Evolutionary conservation across 2,329 filamentous ascomycete species (phyloP).

Genomic region (Epichloe sibirici): DNA sequence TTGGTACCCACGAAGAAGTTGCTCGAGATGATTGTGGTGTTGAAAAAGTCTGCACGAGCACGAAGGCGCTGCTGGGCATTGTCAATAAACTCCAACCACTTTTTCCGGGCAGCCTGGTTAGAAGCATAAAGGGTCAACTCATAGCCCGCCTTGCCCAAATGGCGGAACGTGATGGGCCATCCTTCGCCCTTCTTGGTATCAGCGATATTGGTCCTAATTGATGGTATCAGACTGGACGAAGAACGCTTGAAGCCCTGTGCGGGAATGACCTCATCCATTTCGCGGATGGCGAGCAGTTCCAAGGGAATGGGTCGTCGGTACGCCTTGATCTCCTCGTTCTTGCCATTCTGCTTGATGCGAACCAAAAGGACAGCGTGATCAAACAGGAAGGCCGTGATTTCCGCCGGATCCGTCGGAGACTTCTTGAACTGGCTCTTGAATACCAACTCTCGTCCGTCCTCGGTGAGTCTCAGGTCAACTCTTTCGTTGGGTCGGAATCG

Average conservation of each 20-base stretch:
- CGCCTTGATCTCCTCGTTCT: slow-evolving; percentile 87
- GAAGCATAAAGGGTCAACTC: slow-evolving; percentile 81
- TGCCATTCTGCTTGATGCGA: slow-evolving; percentile 81
- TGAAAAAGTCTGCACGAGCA: slow-evolving; percentile 85
- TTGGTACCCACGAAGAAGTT: slow-evolving; percentile 55
- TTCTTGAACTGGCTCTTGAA: slow-evolving; percentile 95
- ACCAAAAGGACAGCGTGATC: slow-evolving; percentile 92
- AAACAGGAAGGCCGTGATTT: slow-evolving; percentile 91
- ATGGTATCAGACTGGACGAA: slow-evolving; percentile 68
- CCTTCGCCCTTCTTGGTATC: slow-evolving; percentile 57
- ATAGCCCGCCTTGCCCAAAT: slow-evolving; percentile 91
- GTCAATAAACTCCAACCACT: slow-evolving; percentile 95
- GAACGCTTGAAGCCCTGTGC: slow-evolving; percentile 71
- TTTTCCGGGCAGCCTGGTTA: slow-evolving; percentile 76
- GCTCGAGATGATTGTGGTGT: slow-evolving; percentile 48
- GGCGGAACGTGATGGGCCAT: slow-evolving; percentile 90
- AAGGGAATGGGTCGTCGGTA: slow-evolving; percentile 89
- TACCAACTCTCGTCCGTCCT: slow-evolving; percentile 83
- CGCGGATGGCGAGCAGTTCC: slow-evolving; percentile 81
- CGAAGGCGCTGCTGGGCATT: slow-evolving; percentile 77
- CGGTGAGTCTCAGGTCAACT: slow-evolving; percentile 87
- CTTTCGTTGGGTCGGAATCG: slow-evolving; percentile 83
- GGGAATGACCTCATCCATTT: slow-evolving; percentile 94
- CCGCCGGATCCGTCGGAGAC: slow-evolving; percentile 70
- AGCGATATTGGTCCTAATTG: slow-evolving; percentile 32